phyloP scores from a whole-genome alignment of 768 basidiomycete genomes.

The Glaciozyma antarctica region DNA sequence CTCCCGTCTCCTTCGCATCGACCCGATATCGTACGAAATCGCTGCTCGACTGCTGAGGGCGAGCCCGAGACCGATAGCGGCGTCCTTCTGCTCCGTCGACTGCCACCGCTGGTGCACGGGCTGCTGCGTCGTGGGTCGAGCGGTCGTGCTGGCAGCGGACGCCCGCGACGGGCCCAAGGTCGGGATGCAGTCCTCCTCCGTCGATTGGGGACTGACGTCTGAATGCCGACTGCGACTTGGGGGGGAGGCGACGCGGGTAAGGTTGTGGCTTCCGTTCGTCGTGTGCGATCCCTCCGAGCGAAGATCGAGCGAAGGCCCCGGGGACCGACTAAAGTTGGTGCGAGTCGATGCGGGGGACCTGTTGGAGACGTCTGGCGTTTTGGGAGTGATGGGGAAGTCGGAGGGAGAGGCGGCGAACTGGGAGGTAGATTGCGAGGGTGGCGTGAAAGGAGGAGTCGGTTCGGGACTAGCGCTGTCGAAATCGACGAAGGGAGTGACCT shows the following conservation, averaged over 20 bases:
- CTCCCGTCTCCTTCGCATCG: neutral
- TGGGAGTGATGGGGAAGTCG: constrained; percentile 9
- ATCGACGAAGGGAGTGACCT: constrained; percentile 27
- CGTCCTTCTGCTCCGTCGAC: neutral
- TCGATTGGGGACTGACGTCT: no score
- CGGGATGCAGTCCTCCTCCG: neutral
- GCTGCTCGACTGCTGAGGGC: neutral
- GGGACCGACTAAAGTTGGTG: no score
- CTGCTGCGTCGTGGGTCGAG: neutral
- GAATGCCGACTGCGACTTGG: no score
- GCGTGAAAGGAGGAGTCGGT: constrained; percentile 6
- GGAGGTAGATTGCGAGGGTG: constrained; percentile 13
- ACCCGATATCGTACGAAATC: constrained; percentile 1
- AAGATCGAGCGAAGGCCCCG: no score
- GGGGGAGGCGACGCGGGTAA: no score
- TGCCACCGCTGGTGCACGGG: neutral
- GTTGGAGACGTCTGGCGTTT: neutral
- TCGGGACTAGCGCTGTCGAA: no score
- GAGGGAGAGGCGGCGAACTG: constrained; percentile 13
- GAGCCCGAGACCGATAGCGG: constrained; percentile 6
- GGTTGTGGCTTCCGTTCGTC: no score
- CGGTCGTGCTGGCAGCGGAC: neutral
- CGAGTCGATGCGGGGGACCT: no score
- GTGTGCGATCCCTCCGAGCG: no score
- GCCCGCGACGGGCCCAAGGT: neutral